phyloP scores from a whole-genome alignment of 2,329 filamentous ascomycete species.

The Sporothrix brasiliensis region DNA sequence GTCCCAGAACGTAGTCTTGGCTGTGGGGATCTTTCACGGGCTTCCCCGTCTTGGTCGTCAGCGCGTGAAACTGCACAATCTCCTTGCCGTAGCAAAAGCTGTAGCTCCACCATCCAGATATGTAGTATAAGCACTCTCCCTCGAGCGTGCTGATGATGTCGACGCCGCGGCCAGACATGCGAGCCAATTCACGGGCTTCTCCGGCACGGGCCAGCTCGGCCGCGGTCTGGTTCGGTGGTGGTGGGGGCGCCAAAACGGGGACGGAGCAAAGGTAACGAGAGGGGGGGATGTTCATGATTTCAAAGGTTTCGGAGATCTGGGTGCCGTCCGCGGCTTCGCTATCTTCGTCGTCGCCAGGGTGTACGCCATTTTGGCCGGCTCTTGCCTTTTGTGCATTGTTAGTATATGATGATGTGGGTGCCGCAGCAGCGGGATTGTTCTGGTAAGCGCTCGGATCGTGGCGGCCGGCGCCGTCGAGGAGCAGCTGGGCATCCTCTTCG shows the following conservation, averaged over 20 bases:
- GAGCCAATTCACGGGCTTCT: slow-evolving; percentile 76
- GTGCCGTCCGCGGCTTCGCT: slow-evolving; percentile 42
- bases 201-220: slow-evolving; percentile 69
- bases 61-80: slow-evolving; percentile 86
- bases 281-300: slow-evolving; percentile 71
- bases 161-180: slow-evolving; percentile 76
- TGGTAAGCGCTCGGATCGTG: slow-evolving; percentile 11
- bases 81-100: slow-evolving; percentile 88
- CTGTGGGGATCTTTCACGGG: slow-evolving; percentile 77
- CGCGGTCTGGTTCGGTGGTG: slow-evolving; percentile 65
- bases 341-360: slow-evolving; percentile 37
- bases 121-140: slow-evolving; percentile 75
- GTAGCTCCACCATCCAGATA: slow-evolving; percentile 95
- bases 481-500: slow-evolving; percentile 67
- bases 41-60: slow-evolving; percentile 71
- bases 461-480: slow-evolving; percentile 51
- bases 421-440: slow-evolving; percentile 46
- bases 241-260: slow-evolving; percentile 65
- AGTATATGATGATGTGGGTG: slow-evolving; percentile 48
- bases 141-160: slow-evolving; percentile 78
- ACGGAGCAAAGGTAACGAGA: slow-evolving; percentile 83
- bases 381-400: slow-evolving; percentile 43
- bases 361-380: too few species aligned
- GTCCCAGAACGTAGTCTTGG: slow-evolving; percentile 76
- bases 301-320: slow-evolving; percentile 59